Conservation (phyloP, 352 stramenopile species). For the Globisporangium irregulare region DNA sequence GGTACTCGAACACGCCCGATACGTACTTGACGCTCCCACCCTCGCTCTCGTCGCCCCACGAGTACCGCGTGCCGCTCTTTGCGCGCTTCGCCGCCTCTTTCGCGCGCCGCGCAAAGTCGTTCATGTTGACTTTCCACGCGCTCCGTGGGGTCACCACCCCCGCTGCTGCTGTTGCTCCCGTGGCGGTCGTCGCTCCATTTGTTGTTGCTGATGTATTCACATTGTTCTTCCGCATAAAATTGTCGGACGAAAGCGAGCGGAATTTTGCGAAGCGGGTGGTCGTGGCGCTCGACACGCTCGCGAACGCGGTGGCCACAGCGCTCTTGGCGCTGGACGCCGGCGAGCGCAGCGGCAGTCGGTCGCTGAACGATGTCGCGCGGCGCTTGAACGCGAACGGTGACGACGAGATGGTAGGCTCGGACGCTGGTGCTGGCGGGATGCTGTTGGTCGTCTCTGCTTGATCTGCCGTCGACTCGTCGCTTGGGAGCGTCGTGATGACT, state of each 20-base stretch:
- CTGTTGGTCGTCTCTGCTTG: neutral
- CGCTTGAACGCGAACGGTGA: conserved; percentile 34
- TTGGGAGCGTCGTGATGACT: neutral
- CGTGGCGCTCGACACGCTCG: conserved; percentile 34
- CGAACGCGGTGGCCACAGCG: conserved; percentile 41
- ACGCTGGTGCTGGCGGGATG: neutral
- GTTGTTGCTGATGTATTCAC: neutral
- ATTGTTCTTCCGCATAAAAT: conserved; percentile 31
- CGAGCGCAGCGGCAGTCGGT: conserved; percentile 33
- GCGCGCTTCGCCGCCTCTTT: conserved; percentile 4
- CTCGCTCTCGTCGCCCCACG: conserved; percentile 17
- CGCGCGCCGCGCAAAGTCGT: conserved; percentile 15
- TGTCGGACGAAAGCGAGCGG: conserved; percentile 35
- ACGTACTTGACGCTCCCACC: conserved; percentile 42
- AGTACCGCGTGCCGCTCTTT: conserved; percentile 14
- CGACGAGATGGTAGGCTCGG: neutral
- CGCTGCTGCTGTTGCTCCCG: neutral
- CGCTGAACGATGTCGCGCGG: conserved; percentile 48
- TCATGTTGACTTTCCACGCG: conserved; percentile 30
- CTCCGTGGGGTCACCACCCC: neutral
- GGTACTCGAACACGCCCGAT: conserved; percentile 37
- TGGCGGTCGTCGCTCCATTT: neutral
- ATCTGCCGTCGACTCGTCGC: neutral
- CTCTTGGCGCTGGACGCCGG: conserved; percentile 20
- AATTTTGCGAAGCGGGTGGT: conserved; percentile 40